phyloP scores from a whole-genome alignment of 331 rosid genomes.

The Saraca asoca region DNA sequence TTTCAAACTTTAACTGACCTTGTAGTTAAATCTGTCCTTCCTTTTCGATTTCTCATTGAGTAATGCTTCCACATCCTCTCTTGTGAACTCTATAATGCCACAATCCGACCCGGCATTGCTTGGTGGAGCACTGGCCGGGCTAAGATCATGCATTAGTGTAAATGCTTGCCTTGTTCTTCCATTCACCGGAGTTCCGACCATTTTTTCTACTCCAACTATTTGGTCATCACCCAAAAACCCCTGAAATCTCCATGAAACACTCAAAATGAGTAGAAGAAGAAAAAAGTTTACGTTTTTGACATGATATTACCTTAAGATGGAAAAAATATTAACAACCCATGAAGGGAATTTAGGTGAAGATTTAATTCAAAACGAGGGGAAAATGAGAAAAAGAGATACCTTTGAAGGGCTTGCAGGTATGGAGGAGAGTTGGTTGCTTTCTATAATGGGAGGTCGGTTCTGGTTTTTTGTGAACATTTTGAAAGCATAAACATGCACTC shows the following conservation, averaged over 20 bases:
- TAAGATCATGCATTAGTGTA: constrained; percentile 59
- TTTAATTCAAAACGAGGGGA: constrained; percentile 32
- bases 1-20: constrained; percentile 55
- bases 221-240: constrained; percentile 48
- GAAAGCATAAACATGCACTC: constrained; percentile 22
- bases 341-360: constrained; percentile 21
- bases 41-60: constrained; percentile 77
- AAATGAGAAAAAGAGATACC: constrained; percentile 35
- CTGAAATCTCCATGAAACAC: neutral
- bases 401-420: constrained; percentile 36
- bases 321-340: constrained; percentile 37
- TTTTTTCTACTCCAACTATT: constrained; percentile 40
- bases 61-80: constrained; percentile 89
- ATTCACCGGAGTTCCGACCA: constrained; percentile 86
- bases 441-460: constrained; percentile 40
- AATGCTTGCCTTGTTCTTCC: constrained; percentile 74
- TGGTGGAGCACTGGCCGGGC: constrained; percentile 77
- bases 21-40: constrained; percentile 89
- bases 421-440: constrained; percentile 29
- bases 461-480: constrained; percentile 51
- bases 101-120: constrained; percentile 90
- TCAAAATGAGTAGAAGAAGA: neutral
- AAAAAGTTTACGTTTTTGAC: constrained; percentile 31
- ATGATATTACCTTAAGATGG: constrained; percentile 24
- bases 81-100: constrained; percentile 76